Conservation (phyloP, 1,139 yeast genomes). For the Yamadazyma oceani region DNA sequence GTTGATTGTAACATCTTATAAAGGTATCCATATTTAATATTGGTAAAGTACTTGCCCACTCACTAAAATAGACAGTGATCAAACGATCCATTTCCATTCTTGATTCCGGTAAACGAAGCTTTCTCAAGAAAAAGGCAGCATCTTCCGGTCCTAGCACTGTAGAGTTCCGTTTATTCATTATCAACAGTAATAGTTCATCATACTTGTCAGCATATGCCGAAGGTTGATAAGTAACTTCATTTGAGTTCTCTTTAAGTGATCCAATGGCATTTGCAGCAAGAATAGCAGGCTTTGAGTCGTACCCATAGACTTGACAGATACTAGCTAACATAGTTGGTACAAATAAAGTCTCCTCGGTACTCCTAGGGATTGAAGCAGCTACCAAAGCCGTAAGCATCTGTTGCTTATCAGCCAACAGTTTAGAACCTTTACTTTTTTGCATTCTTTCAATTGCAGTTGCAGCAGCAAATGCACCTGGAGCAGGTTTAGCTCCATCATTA, state of each 20-base stretch:
- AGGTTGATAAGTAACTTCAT: conserved; percentile 17
- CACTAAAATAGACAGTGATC: conserved; percentile 64
- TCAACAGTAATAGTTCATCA: conserved; percentile 21
- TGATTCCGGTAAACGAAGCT: conserved; percentile 49
- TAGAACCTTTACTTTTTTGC: conserved; percentile 35
- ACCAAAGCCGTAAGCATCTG: conserved; percentile 63
- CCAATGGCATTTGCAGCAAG: conserved; percentile 71
- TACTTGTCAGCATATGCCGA: conserved; percentile 11
- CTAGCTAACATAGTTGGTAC: conserved; percentile 70
- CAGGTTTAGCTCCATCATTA: conserved; percentile 57
- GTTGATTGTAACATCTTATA: conserved; percentile 53
- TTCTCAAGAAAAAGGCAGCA: conserved; percentile 43
- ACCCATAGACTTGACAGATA: conserved; percentile 68
- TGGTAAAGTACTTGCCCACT: conserved; percentile 76
- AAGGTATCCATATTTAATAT: conserved; percentile 67
- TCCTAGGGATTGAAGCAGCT: conserved; percentile 71
- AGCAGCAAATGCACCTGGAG: conserved; percentile 76
- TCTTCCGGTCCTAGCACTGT: conserved; percentile 31
- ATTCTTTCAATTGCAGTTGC: conserved; percentile 65
- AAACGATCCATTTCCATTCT: conserved; percentile 57
- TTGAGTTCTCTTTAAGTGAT: conserved; percentile 52
- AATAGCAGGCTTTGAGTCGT: conserved; percentile 64
- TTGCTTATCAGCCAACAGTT: conserved; percentile 33
- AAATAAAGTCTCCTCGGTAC: conserved; percentile 74
- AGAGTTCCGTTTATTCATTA: conserved; percentile 32